Conservation (phyloP, 192 early-diverging fungal genomes). For the Rhizophagus sp. region DNA sequence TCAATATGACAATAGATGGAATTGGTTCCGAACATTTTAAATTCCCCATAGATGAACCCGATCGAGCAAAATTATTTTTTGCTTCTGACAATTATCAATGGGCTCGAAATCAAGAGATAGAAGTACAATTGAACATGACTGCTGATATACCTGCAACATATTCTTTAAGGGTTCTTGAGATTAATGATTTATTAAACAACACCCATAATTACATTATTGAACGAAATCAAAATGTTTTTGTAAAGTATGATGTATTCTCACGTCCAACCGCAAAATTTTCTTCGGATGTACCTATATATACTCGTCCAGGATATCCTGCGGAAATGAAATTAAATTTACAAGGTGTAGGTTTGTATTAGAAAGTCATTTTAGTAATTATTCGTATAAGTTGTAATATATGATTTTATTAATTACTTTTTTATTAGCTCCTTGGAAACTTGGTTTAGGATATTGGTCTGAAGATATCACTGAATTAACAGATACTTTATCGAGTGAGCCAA, state of each 20-base stretch:
- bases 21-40: constrained; percentile 34
- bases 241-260: constrained; percentile 31
- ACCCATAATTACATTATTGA: background rate
- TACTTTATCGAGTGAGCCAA: background rate
- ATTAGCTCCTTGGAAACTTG: constrained; percentile 24
- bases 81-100: constrained; percentile 32
- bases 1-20: constrained; percentile 34
- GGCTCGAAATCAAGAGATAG: constrained; percentile 36
- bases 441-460: constrained; percentile 29
- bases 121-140: constrained; percentile 36
- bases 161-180: constrained; percentile 26
- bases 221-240: background rate
- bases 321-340: constrained; percentile 10
- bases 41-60: constrained; percentile 28
- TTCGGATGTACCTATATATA: constrained; percentile 22
- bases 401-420: background rate
- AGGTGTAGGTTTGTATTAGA: constrained; percentile 11
- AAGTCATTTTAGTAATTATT: background rate
- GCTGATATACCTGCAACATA: constrained; percentile 32
- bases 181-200: constrained; percentile 40
- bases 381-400: background rate
- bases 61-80: background rate
- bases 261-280: constrained; percentile 38
- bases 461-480: background rate
- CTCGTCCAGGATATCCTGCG: background rate